phyloP scores from a whole-genome alignment of 192 early-diverging fungal genomes.

The Umbelopsis sp. region DNA sequence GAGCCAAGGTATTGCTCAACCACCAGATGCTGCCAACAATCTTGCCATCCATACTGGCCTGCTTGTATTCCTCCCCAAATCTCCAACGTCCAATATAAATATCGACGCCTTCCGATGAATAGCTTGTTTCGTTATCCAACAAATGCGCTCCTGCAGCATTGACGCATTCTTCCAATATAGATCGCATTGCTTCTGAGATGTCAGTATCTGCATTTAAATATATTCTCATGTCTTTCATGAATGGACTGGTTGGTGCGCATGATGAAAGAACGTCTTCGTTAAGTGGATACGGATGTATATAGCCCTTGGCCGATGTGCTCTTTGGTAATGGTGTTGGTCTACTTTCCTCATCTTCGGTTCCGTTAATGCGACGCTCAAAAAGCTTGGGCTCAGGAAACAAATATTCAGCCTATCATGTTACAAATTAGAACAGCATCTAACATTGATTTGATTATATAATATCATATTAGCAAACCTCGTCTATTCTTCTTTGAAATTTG shows the following conservation, averaged over 20 bases:
- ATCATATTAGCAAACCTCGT: slow-evolving; percentile 52
- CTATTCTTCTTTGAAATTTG: slow-evolving; percentile 50
- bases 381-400: slow-evolving; percentile 7
- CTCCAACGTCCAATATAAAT: background rate
- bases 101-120: background rate
- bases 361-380: slow-evolving; percentile 6
- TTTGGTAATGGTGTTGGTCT: background rate
- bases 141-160: background rate
- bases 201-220: slow-evolving; percentile 35
- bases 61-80: background rate
- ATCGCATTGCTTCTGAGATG: background rate
- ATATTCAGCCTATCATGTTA: background rate
- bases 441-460: slow-evolving; percentile 39
- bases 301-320: slow-evolving; percentile 19
- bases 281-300: slow-evolving; percentile 34
- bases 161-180: background rate
- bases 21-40: slow-evolving; percentile 55
- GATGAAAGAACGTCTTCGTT: slow-evolving; percentile 18
- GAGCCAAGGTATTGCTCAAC: slow-evolving; percentile 49
- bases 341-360: background rate
- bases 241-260: slow-evolving; percentile 15
- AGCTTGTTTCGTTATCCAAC: background rate
- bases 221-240: slow-evolving; percentile 32
- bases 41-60: slow-evolving; percentile 46
- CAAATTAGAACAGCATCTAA: background rate